Conservation (phyloP, 73 alveolate species). For the Blepharisma stoltei region DNA sequence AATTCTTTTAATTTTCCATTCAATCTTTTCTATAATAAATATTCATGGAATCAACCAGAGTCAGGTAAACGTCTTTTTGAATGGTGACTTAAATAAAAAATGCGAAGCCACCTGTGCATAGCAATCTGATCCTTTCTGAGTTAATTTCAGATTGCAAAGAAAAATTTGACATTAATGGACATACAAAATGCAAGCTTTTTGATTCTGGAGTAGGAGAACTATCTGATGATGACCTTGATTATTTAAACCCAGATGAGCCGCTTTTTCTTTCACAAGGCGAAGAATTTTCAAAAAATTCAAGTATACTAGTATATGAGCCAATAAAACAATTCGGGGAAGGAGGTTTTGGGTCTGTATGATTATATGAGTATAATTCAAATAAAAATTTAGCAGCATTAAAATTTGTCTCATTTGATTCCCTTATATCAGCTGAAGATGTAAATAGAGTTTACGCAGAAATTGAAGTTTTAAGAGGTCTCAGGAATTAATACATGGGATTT, state of each 20-base stretch:
- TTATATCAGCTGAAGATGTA: background rate
- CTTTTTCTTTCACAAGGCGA: slow-evolving; percentile 47
- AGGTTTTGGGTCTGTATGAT: slow-evolving; percentile 47
- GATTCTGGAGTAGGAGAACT: slow-evolving; percentile 23
- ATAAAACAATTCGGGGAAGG: slow-evolving; percentile 51
- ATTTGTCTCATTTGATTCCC: slow-evolving; percentile 42
- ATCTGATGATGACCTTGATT: slow-evolving; percentile 37
- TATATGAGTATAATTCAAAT: slow-evolving; percentile 38
- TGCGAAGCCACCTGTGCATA: background rate
- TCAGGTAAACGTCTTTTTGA: background rate
- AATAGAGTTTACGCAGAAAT: background rate
- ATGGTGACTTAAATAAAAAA: background rate
- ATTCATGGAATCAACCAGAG: too few relatives aligned
- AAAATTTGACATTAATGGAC: background rate
- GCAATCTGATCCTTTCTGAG: background rate
- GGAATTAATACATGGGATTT: background rate
- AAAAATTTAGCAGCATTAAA: slow-evolving; percentile 44
- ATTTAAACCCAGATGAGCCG: slow-evolving; percentile 31
- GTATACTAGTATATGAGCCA: slow-evolving; percentile 36
- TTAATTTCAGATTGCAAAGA: background rate
- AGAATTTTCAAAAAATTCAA: slow-evolving; percentile 42
- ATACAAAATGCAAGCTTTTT: background rate
- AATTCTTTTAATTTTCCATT: too few relatives aligned
- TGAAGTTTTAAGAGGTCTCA: background rate
- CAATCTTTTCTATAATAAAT: too few relatives aligned